Conservation (phyloP, 1,284 basidiomycete species). For the Volvariella volvacea region DNA sequence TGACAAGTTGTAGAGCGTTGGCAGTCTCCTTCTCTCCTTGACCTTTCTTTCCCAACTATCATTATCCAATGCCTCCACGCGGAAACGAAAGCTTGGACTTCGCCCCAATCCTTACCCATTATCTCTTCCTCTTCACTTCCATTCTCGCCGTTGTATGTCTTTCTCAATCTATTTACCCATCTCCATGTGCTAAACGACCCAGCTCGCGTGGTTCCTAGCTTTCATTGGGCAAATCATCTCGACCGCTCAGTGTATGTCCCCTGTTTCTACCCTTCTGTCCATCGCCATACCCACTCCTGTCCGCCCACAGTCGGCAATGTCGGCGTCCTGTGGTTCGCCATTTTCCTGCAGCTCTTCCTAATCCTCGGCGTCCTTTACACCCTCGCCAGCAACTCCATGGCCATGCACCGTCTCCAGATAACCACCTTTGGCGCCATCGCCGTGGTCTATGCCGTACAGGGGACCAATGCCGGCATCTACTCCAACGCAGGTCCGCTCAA, state of each 20-base stretch:
- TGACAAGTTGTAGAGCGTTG: too few species aligned
- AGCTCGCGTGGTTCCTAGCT: constrained; percentile 89
- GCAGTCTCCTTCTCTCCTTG: too few species aligned
- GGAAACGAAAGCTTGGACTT: constrained; percentile 65
- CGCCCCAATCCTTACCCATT: constrained; percentile 83
- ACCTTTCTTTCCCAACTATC: too few species aligned
- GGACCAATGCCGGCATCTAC: constrained; percentile 66
- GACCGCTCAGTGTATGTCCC: constrained; percentile 52
- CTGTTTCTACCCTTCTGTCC: constrained; percentile 3
- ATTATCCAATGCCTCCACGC: constrained; percentile 39
- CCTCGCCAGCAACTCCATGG: constrained; percentile 78
- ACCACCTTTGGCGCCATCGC: constrained; percentile 82
- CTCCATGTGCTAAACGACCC: constrained; percentile 10
- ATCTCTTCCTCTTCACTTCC: constrained; percentile 83
- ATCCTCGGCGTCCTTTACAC: constrained; percentile 78
- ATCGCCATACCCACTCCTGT: constrained; percentile 12
- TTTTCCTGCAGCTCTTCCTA: constrained; percentile 81
- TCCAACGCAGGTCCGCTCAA: constrained; percentile 45
- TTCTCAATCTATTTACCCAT: constrained; percentile 4
- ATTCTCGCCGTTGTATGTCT: constrained; percentile 68
- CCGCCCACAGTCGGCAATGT: constrained; percentile 41
- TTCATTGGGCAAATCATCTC: constrained; percentile 79
- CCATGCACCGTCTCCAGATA: constrained; percentile 84
- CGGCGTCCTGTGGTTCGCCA: constrained; percentile 86
- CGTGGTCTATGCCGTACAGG: constrained; percentile 83